A percentile compares a stretch with the other conserved stretches of the same genome.
phyloP scores from a whole-genome alignment of 2,329 filamentous ascomycete genomes.

The Penicillium capsulatum region DNA sequence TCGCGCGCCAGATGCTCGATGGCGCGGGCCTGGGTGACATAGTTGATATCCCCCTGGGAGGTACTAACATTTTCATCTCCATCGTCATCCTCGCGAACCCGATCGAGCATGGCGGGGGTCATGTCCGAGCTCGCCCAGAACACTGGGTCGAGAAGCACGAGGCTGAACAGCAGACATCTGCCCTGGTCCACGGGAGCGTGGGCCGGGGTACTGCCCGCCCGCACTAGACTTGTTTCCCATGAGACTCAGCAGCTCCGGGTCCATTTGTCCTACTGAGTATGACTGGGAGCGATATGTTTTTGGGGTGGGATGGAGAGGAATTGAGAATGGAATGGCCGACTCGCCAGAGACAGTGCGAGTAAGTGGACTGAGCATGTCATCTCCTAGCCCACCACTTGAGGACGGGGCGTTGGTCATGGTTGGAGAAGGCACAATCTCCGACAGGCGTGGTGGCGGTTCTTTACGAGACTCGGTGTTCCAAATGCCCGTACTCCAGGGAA shows the following conservation, averaged over 20 bases:
- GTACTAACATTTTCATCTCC: slow-evolving; percentile 39
- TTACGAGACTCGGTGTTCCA: slow-evolving; percentile 73
- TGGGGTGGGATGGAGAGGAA: slow-evolving; percentile 81
- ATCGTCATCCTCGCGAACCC: slow-evolving; percentile 48
- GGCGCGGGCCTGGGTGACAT: slow-evolving; percentile 41
- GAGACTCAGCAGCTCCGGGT: slow-evolving; percentile 55
- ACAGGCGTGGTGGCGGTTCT: slow-evolving; percentile 68
- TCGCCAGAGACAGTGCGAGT: slow-evolving; percentile 49
- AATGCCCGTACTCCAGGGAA: slow-evolving; percentile 74
- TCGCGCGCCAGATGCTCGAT: slow-evolving; percentile 47
- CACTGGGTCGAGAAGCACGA: slow-evolving; percentile 62
- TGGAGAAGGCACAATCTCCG: slow-evolving; percentile 71
- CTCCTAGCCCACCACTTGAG: slow-evolving; percentile 49
- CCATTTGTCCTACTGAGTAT: slow-evolving; percentile 88
- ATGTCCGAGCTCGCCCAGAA: slow-evolving; percentile 45
- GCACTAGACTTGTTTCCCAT: slow-evolving; percentile 32
- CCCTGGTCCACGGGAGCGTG: slow-evolving; percentile 37
- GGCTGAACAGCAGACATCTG: slow-evolving; percentile 70
- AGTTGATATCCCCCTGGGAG: slow-evolving; percentile 37
- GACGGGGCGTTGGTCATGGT: slow-evolving; percentile 57
- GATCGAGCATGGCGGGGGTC: slow-evolving; percentile 45
- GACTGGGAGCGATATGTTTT: slow-evolving; percentile 95
- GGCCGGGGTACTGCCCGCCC: slow-evolving; percentile 22
- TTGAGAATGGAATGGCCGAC: slow-evolving; percentile 70
- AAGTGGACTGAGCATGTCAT: slow-evolving; percentile 51